Percentiles rank a stretch among this genome's conserved stretches.
Evolutionary conservation across 306 rosid species (phyloP).

Genomic region (Aeschynomene evenia): DNA sequence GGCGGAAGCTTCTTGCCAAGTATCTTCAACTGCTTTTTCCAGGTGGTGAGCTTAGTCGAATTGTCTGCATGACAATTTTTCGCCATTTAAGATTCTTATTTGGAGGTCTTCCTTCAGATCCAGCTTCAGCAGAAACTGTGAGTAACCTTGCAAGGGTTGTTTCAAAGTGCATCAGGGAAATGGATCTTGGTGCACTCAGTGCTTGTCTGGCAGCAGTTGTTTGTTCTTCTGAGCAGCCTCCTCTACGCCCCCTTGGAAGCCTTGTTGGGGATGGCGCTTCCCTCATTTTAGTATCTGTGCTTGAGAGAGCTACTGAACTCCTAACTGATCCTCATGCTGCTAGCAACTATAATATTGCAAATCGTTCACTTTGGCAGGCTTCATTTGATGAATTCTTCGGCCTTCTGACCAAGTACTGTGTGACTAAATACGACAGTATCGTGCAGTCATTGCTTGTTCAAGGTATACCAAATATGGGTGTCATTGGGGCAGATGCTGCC

Average conservation of each 20-base stretch:
- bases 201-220: slow-evolving; percentile 94
- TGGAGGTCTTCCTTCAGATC: slow-evolving; percentile 75
- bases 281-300: slow-evolving; percentile 71
- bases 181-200: slow-evolving; percentile 95
- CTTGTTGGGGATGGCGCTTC: slow-evolving; percentile 94
- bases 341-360: slow-evolving; percentile 58
- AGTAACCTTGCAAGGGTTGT: slow-evolving; percentile 69
- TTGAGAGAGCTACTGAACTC: slow-evolving; percentile 89
- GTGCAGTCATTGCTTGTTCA: slow-evolving; percentile 63
- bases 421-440: slow-evolving; percentile 71
- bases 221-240: slow-evolving; percentile 87
- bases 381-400: slow-evolving; percentile 82
- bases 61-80: slow-evolving; percentile 94
- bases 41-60: slow-evolving; percentile 76
- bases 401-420: slow-evolving; percentile 77
- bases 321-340: slow-evolving; percentile 80
- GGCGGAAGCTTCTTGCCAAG: slow-evolving; percentile 73
- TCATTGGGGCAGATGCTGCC: slow-evolving; percentile 63
- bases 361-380: slow-evolving; percentile 92
- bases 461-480: slow-evolving; percentile 51
- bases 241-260: slow-evolving; percentile 90
- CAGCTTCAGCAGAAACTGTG: slow-evolving; percentile 60
- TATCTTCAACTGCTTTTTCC: slow-evolving; percentile 71
- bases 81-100: slow-evolving; percentile 86
- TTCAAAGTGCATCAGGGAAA: slow-evolving; percentile 55